Base-by-base conservation (phyloP, 805 yeast genomes). In the Ascoidea rubescens region DNA sequence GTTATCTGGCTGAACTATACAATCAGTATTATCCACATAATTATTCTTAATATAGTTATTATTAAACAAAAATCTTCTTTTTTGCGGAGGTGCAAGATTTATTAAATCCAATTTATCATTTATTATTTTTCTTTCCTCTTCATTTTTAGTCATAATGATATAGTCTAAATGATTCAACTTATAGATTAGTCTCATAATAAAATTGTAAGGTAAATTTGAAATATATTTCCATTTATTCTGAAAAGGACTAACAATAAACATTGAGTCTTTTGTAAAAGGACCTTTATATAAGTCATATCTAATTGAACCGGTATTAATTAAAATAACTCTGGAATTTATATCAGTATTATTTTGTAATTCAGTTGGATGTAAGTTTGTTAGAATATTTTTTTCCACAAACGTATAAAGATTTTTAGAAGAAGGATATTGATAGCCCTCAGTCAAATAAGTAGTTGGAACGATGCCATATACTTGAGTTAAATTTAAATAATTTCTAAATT, bases 281-380 rank as follows among this genome's bases (percentile, higher is more conserved):
- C 97, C 98, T 62, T 81, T 77, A 67, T 84, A 84, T 48, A 90
- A 67, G 65, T 90, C 96, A 62, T 87, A 91, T 51, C 97, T 75
- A 2, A 90, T 76, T 4, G 96, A 83, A 1, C 97, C 97, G 0
- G 96, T 84, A 63, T 91, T 91, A 54, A 87, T 78, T 48, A 86
- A 67, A 31, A 88, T 75, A 32, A 81, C 69, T 52, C 87, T 69
- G 1, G 68, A 60, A 50, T 69, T 67, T 14, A 58, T 17, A 7
- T 28, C 56, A 14, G 63, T 58, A 7, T 55, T 53, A 65, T 62
- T 59, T 55, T 62, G 67, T n/a, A 59, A 51, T 54, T 59, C 52
- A 16, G 57, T 54, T 50, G 59, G 59, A 4, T 71, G 58, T 55
- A 75, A 62, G 14, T 69, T 64, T 6, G 80, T 79, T 52, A 90